Conservation (phyloP, 345 rosid species). For the Salix caprea region DNA sequence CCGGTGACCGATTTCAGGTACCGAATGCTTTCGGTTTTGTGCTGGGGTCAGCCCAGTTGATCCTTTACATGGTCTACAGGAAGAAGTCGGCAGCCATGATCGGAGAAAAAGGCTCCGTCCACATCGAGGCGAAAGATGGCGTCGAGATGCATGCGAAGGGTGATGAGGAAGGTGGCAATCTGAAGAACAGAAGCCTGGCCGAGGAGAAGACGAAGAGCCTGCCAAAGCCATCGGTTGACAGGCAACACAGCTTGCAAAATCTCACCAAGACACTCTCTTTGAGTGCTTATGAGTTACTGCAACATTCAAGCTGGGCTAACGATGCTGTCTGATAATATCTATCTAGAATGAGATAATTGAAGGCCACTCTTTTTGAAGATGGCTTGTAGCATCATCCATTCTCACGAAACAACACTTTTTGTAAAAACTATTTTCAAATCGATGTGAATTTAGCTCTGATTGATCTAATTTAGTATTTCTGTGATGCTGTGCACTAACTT, state of each 20-base stretch:
- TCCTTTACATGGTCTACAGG: constrained; percentile 39
- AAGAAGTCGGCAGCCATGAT: constrained; percentile 17
- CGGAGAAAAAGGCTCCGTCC: constrained; percentile 32
- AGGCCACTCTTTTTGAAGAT: too few species aligned
- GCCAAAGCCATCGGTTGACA: constrained; percentile 20
- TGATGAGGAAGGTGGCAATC: neutral
- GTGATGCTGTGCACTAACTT: too few species aligned
- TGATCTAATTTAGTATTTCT: too few species aligned
- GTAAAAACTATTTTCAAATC: too few species aligned
- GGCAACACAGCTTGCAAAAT: constrained; percentile 29
- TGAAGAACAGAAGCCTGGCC: constrained; percentile 6
- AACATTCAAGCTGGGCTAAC: constrained; percentile 15
- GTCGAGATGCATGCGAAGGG: constrained; percentile 22
- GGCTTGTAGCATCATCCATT: too few species aligned
- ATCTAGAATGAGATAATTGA: neutral
- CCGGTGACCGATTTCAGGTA: constrained; percentile 25
- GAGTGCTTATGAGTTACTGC: constrained; percentile 24
- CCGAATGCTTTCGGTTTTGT: constrained; percentile 49
- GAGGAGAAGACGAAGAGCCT: constrained; percentile 15
- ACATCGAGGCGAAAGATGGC: constrained; percentile 8
- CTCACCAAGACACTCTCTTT: constrained; percentile 25
- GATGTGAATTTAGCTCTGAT: too few species aligned
- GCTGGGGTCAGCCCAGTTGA: constrained; percentile 49
- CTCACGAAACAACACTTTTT: too few species aligned
- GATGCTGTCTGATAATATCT: neutral